Conservation (phyloP, 2,329 filamentous ascomycete species). For the Colletotrichum liaoningense region DNA sequence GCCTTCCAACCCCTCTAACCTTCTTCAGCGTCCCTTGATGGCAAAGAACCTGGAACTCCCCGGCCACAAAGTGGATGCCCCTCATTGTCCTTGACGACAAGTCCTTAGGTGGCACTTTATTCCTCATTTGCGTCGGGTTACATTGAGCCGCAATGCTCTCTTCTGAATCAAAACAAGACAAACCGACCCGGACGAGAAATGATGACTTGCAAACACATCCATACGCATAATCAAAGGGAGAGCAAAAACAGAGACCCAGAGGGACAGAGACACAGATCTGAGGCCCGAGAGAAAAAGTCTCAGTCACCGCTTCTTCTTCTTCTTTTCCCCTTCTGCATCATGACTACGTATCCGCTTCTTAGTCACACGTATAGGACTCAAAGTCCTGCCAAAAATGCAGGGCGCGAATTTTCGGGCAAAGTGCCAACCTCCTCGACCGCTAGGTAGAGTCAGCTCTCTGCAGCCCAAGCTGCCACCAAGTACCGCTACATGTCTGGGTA, state of each 20-base stretch:
- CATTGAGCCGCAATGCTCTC: not conserved
- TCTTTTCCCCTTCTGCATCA: conserved; percentile 4
- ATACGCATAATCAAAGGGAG: not conserved
- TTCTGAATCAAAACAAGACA: conserved; percentile 24
- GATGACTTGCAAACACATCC: too few species aligned
- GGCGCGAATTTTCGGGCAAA: not conserved
- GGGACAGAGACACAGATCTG: not conserved
- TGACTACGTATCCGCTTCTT: not conserved
- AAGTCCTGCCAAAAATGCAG: conserved; percentile 14
- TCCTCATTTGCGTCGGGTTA: conserved; percentile 19
- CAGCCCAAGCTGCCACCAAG: not conserved
- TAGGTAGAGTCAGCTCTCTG: conserved; percentile 21
- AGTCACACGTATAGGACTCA: not conserved
- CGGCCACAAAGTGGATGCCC: conserved; percentile 18
- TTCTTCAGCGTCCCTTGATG: conserved; percentile 11
- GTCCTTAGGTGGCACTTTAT: conserved; percentile 12
- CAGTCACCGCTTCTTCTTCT: conserved; percentile 14
- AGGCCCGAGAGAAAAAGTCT: not conserved
- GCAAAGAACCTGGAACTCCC: conserved; percentile 12
- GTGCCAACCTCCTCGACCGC: conserved; percentile 18
- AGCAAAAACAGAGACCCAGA: not conserved
- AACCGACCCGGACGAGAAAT: not conserved
- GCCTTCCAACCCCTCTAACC: not conserved
- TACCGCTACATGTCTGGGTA: conserved; percentile 2
- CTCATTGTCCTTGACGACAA: conserved; percentile 13